Conservation (phyloP, 768 basidiomycete genomes). For the Trametes coccinea region DNA sequence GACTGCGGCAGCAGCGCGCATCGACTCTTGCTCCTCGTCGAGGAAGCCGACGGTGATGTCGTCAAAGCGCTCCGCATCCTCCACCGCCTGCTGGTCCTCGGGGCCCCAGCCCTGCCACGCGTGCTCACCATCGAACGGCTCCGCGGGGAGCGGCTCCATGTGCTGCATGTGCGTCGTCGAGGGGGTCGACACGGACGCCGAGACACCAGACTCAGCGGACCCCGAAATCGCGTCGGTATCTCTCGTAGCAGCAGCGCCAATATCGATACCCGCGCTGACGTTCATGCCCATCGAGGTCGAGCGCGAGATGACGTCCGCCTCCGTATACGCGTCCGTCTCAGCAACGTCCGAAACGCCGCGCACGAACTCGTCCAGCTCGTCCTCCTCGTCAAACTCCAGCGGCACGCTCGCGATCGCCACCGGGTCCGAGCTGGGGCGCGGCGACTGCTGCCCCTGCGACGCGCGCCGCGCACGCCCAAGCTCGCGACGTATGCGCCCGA, state of each 20-base stretch:
- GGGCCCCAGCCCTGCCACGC: conserved; percentile 33
- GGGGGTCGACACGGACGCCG: conserved; percentile 35
- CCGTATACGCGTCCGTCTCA: conserved; percentile 1
- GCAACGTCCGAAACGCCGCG: conserved; percentile 4
- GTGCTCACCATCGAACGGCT: conserved; percentile 22
- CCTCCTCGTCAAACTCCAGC: conserved; percentile 66
- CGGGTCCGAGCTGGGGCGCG: conserved; percentile 35
- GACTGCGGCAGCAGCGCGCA: conserved; percentile 15
- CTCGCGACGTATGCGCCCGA: conserved; percentile 60
- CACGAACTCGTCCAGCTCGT: conserved; percentile 53
- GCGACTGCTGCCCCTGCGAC: conserved; percentile 31
- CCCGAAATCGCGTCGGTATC: conserved; percentile 30
- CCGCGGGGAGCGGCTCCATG: conserved; percentile 29
- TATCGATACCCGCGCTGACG: neutral
- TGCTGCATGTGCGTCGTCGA: conserved; percentile 32
- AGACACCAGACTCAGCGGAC: conserved; percentile 34
- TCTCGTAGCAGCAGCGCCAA: conserved; percentile 27
- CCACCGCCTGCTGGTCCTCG: conserved; percentile 34
- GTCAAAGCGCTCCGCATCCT: conserved; percentile 38
- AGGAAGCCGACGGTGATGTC: conserved; percentile 39
- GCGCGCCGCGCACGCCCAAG: conserved; percentile 45
- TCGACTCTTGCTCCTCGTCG: conserved; percentile 35
- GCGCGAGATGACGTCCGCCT: conserved; percentile 22
- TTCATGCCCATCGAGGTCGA: conserved; percentile 25
- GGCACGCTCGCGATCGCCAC: conserved; percentile 40